Percentiles rank a stretch among this genome's conserved stretches.
phyloP scores from a whole-genome alignment of 2,329 filamentous ascomycete genomes.

The Aspergillus quadricinctus region DNA sequence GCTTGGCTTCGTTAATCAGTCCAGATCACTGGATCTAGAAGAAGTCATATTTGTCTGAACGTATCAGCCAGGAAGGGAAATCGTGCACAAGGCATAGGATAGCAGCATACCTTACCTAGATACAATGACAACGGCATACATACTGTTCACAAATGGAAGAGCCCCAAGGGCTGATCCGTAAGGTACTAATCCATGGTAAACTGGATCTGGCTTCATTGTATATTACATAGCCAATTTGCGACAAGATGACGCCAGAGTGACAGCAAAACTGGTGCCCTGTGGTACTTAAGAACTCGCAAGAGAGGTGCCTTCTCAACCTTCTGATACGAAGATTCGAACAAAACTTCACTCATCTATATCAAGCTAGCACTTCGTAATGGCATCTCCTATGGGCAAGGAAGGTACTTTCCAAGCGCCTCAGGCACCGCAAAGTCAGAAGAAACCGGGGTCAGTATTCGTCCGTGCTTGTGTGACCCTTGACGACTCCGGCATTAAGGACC shows the following conservation, averaged over 20 bases:
- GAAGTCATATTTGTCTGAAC: background rate
- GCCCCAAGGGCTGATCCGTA: background rate
- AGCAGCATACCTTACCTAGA: background rate
- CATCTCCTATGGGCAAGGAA: constrained; percentile 20
- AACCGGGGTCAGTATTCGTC: constrained; percentile 21
- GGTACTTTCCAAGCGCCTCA: constrained; percentile 21
- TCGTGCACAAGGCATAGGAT: background rate
- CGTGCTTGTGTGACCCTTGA: background rate
- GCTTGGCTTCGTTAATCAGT: background rate
- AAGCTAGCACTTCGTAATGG: constrained; percentile 10
- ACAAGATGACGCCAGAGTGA: constrained; percentile 25
- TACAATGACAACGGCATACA: background rate
- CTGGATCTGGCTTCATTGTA: background rate
- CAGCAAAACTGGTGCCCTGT: background rate
- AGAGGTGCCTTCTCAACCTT: background rate
- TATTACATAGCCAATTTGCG: constrained; percentile 4
- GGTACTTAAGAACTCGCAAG: background rate
- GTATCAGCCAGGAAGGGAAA: background rate
- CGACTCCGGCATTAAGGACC: background rate
- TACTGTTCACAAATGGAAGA: background rate
- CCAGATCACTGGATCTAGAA: background rate
- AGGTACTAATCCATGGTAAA: background rate
- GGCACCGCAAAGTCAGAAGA: constrained; percentile 20
- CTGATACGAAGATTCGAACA: background rate
- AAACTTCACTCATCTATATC: background rate